These are phyloP conservation scores for Fusarium sp. DNA, from an alignment of 2,329 filamentous ascomycete species.

Conservation along the genomic window DNA sequence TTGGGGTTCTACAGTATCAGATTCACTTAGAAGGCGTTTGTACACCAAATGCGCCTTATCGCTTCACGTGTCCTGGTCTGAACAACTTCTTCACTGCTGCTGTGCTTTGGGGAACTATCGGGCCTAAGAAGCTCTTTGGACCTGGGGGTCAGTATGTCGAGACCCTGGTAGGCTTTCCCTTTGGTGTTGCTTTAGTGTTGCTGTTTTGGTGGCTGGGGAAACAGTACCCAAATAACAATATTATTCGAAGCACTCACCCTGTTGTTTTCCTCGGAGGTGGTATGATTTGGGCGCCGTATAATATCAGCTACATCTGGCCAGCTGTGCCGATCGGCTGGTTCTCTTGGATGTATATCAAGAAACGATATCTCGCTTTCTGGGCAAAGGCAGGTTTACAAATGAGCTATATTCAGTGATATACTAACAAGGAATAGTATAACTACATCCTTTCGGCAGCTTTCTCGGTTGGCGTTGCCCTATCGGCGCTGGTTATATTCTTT, in stretches of 20 bases:
- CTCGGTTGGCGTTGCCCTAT: conserved; percentile 57
- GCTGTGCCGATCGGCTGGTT: conserved; percentile 59
- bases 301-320: conserved; percentile 58
- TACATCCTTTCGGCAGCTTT: conserved; percentile 61
- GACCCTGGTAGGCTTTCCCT: conserved; percentile 52
- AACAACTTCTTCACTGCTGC: conserved; percentile 54
- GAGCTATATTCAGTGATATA: background rate
- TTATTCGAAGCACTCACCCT: conserved; percentile 55
- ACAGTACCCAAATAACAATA: conserved; percentile 45
- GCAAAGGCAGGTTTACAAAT: conserved; percentile 49
- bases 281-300: conserved; percentile 57
- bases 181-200: conserved; percentile 51
- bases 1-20: conserved; percentile 52
- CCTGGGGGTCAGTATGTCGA: conserved; percentile 49
- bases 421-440: conserved; percentile 52
- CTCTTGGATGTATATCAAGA: conserved; percentile 60
- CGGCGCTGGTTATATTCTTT: conserved; percentile 61
- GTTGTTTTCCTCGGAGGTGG: conserved; percentile 55
- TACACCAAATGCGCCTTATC: conserved; percentile 49
- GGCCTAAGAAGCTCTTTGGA: conserved; percentile 52
- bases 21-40: conserved; percentile 52
- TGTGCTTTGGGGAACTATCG: conserved; percentile 55
- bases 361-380: conserved; percentile 59
- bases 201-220: conserved; percentile 51
- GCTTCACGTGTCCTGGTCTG: conserved; percentile 51